Base-by-base conservation (phyloP, 148 eudicot genomes). In the Spergularia marina region DNA sequence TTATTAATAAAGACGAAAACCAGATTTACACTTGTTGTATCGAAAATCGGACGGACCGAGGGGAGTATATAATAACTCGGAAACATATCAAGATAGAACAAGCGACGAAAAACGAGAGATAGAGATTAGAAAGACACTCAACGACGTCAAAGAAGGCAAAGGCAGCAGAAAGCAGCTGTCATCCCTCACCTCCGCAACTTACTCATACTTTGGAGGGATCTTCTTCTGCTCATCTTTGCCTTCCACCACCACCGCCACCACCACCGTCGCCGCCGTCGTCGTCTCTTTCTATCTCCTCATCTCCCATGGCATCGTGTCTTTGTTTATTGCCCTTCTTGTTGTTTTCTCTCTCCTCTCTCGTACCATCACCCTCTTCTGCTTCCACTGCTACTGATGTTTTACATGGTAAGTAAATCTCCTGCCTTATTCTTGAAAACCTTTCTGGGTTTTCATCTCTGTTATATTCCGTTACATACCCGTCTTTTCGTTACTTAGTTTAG, bases 251-350 rank as follows among this genome's bases (percentile, higher is more conserved):
- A 30, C 36, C 36, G 36, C 36, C 36, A 2, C 36, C 36, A 2
- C 36, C 36, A 2, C 34, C 2, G 34, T 2, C 34, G 36, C 36
- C 4, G 36, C 36, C 36, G 36, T 3, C 36, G 36, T 30, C 36
- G 36, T 44, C 6, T 10, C 39, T 53, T 8, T 3, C 49, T 49
- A 15, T n/a, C 30, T 15, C 17, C 10, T 39, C 23, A 0, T 21
- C 23, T 70, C 40, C 8, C 56, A 80, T 80, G 83, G 76, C 79
- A 7, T 80, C 83, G 10, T 80, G 79, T 21, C 68, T 80, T 30
- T 80, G 68, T 51, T 76, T 80, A 12, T 62, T 75, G 7, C 83
- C 83, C 39, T 70, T 80, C 36, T 49, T 80, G 44, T 52, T 80
- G 3, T 76, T 80, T 39, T 53, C 55, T 58, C 68, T 80, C 12